A percentile compares a stretch with the other conserved stretches of the same genome.
Conservation (phyloP, 352 stramenopile genomes). For the Pythium myriotylum region DNA sequence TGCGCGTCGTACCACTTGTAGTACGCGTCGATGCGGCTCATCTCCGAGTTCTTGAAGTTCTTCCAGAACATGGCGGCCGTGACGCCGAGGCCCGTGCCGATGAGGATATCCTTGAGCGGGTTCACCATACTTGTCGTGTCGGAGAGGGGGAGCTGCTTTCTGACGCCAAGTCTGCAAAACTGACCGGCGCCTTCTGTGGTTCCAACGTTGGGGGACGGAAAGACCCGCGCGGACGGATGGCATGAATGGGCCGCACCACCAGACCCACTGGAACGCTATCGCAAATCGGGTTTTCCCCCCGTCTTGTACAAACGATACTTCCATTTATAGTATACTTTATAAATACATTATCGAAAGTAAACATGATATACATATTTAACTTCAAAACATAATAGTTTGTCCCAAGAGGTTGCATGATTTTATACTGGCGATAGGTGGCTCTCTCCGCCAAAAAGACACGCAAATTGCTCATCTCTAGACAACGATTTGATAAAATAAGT, state of each 20-base stretch:
- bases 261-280: slow-evolving; percentile 3
- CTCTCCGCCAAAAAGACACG: slow-evolving; percentile 28
- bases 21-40: slow-evolving; percentile 76
- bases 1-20: slow-evolving; percentile 85
- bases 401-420: slow-evolving; percentile 5
- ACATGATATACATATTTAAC: neutral
- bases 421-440: neutral
- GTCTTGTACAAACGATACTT: neutral
- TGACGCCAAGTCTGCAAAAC: slow-evolving; percentile 29
- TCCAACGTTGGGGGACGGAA: slow-evolving; percentile 21
- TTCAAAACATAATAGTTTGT: neutral
- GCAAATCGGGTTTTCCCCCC: slow-evolving; percentile 5
- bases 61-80: slow-evolving; percentile 59
- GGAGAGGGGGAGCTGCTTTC: slow-evolving; percentile 12
- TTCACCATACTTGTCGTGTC: slow-evolving; percentile 59
- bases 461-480: slow-evolving; percentile 1
- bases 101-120: slow-evolving; percentile 80
- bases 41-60: slow-evolving; percentile 63
- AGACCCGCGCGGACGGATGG: slow-evolving; percentile 22
- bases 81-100: slow-evolving; percentile 71
- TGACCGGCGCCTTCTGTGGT: slow-evolving; percentile 29
- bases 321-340: neutral
- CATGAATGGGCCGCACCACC: slow-evolving; percentile 20
- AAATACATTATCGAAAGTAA: neutral
- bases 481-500: slow-evolving; percentile 16